Percentiles rank a stretch among this genome's conserved stretches.
phyloP scores from a whole-genome alignment of 345 rosid species.

The Geranium brycei region DNA sequence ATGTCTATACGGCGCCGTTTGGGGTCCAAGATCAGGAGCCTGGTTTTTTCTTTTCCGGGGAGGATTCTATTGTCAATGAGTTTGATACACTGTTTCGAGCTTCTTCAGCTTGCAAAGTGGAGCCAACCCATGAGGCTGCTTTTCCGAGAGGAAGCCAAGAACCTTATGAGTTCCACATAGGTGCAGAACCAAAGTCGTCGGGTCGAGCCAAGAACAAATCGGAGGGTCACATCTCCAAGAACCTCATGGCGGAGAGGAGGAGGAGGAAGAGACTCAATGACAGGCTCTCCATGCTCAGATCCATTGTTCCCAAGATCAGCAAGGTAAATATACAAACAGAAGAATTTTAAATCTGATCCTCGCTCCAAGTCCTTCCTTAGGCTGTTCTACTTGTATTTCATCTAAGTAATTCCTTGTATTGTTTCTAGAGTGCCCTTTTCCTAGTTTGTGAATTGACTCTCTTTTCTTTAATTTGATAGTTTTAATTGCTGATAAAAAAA shows the following conservation, averaged over 20 bases:
- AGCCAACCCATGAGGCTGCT: constrained; percentile 21
- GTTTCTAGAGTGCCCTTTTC: neutral
- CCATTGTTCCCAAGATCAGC: constrained; percentile 35
- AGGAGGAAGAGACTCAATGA: constrained; percentile 27
- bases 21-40: neutral
- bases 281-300: constrained; percentile 27
- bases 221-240: constrained; percentile 28
- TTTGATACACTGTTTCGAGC: constrained; percentile 12
- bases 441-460: too few relatives aligned
- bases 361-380: too few relatives aligned
- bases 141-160: constrained; percentile 11
- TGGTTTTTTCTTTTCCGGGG: constrained; percentile 19
- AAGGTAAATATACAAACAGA: constrained; percentile 16
- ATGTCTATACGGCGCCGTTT: neutral
- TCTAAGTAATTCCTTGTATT: too few relatives aligned
- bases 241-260: constrained; percentile 34
- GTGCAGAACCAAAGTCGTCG: constrained; percentile 4
- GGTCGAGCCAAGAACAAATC: constrained; percentile 8
- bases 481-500: constrained; percentile 8
- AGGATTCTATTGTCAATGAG: constrained; percentile 15
- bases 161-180: neutral
- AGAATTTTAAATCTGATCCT: too few relatives aligned
- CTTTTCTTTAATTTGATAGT: too few relatives aligned
- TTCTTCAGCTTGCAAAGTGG: constrained; percentile 23
- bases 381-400: too few relatives aligned